Evolutionary conservation across 129 eudicot genomes (phyloP), one percentile per base, ranked within the genome.

Genomic region (Tanacetum coccineum): DNA sequence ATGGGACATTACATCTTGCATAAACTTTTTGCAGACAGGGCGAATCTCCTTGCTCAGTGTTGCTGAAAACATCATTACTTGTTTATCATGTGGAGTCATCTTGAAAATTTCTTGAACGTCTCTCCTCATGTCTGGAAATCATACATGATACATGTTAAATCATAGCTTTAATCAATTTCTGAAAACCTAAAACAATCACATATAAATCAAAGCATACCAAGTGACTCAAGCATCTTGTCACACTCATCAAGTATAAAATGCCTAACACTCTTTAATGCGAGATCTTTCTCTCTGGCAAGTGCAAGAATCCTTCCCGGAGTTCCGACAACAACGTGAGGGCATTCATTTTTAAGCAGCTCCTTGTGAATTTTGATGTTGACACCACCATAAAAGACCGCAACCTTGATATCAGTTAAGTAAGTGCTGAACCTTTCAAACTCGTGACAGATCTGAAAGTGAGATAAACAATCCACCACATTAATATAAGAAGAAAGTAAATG

Each of bases 1-100:
- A 82, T 62, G 83, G 85, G 65, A 88, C 73, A 92, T 92, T 93
- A 93, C 98, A 93, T 93, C 98, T 93, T 93, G 98, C 98, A 93
- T 93, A 56, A 93, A 93, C 72, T 93, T 93, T 81, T 93, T 93
- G 98, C 98, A 93, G 65, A 93, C 96, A 0, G 98, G 98, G 12
- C 98, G 98, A 70, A 93, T 93, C 71, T 85, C 98, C 87, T 93
- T 93, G 95, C 98, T 88, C 70, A 93, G 81, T 2, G 98, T 93
- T 28, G 98, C 98, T 6, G 98, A 93, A 72, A 93, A 93, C 98
- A 93, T 93, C 98, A 93, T 93, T 13, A 93, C 98, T 86, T 93
- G 98, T 84, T 93, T 93, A 66, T 93, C 98, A 73, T 93, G 98
- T 19, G 98, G 98, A 12, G 98, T 93, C 98, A 93, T 93, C 82